A percentile compares a stretch with the other conserved stretches of the same genome.
These are phyloP conservation scores for Cyclospora cayetanensis DNA, from an alignment of 169 alveolate species.

Conservation along the genomic window DNA sequence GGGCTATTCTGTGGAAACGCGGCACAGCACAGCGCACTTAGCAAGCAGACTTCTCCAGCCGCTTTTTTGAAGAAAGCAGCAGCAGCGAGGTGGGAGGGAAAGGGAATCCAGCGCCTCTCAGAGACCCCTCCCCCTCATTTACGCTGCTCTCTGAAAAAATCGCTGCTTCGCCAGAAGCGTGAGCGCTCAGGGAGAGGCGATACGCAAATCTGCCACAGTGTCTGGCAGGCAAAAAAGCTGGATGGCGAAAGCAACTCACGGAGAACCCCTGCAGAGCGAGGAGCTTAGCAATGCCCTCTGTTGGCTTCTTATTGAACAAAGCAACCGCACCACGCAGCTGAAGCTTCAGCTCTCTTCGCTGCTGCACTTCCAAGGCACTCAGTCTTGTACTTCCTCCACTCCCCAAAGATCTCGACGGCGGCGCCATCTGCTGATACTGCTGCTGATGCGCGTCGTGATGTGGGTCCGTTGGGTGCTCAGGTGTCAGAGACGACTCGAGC, in stretches of 20 bases:
- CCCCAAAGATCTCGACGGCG: neutral
- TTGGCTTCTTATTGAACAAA: neutral
- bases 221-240: neutral
- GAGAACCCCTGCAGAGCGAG: neutral
- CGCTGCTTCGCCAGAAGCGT: no score
- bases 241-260: neutral
- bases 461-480: neutral
- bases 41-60: no score
- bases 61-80: no score
- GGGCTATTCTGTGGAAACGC: neutral
- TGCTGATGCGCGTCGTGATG: neutral
- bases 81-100: no score
- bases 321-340: neutral
- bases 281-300: neutral
- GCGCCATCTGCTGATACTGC: neutral
- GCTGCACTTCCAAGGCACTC: conserved; percentile 1
- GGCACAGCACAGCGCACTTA: no score
- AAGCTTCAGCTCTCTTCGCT: neutral
- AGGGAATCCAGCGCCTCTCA: no score
- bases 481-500: neutral
- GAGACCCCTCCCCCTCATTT: no score
- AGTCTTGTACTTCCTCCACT: neutral
- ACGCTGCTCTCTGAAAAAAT: no score
- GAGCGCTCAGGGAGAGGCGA: no score
- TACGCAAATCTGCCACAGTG: no score